Percentiles rank a stretch among this genome's conserved stretches.
phyloP scores from a whole-genome alignment of 2,329 filamentous ascomycete genomes.

The Penicillium paneum region DNA sequence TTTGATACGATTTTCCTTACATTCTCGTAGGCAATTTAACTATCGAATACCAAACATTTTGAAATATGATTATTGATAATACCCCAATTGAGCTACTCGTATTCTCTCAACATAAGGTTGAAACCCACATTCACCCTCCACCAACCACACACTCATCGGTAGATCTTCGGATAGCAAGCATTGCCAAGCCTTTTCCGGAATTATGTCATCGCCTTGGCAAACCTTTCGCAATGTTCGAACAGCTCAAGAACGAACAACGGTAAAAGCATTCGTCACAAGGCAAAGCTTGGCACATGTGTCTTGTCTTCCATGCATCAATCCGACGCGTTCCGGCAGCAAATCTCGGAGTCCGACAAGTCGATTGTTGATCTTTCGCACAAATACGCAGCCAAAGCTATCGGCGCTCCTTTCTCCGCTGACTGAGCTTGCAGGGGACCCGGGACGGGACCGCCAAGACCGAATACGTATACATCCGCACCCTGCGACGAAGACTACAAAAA shows the following conservation, averaged over 20 bases:
- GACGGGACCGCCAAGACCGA: constrained; percentile 2
- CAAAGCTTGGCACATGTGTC: not conserved
- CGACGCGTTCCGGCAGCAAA: rapidly evolving
- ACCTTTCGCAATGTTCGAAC: no score
- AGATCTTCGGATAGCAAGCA: constrained; percentile 5
- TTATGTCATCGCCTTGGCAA: not conserved
- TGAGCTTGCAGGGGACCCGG: not conserved
- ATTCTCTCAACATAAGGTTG: not conserved
- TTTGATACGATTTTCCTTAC: not conserved
- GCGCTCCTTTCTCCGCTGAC: constrained; percentile 3
- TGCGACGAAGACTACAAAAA: not conserved
- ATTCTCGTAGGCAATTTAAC: not conserved
- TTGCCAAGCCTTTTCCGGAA: not conserved
- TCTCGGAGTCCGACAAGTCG: not conserved
- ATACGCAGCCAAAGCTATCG: not conserved
- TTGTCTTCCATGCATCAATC: not conserved
- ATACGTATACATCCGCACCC: not conserved
- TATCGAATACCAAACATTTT: not conserved
- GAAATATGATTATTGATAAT: no score
- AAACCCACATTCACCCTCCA: not conserved
- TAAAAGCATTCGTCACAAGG: not conserved
- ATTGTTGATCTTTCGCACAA: not conserved
- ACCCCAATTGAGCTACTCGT: no score
- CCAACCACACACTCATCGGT: not conserved
- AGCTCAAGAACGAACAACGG: not conserved